Evolutionary conservation across 2,329 filamentous ascomycete genomes (phyloP).

Genomic region (Curvularia lunata): DNA sequence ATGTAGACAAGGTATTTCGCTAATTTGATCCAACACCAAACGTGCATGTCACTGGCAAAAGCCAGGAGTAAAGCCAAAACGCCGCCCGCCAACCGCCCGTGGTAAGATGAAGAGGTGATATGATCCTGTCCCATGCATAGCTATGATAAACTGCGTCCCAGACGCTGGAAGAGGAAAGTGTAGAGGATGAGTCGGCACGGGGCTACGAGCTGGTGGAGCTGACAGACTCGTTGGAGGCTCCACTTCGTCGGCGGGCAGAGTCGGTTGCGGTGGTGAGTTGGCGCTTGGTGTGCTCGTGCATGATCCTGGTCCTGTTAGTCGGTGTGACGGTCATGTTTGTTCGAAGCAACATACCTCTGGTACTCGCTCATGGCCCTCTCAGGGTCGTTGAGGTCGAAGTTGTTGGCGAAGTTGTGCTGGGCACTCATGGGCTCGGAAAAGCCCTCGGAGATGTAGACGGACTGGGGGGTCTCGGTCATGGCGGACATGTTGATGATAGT

Average conservation of each 20-base stretch:
- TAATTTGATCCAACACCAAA: slow-evolving; percentile 9
- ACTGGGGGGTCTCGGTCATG: slow-evolving; percentile 27
- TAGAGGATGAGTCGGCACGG: neutral
- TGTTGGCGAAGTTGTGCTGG: slow-evolving; percentile 53
- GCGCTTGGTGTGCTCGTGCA: slow-evolving; percentile 59
- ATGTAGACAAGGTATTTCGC: slow-evolving; percentile 9
- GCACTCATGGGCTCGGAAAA: slow-evolving; percentile 52
- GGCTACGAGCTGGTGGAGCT: slow-evolving; percentile 30
- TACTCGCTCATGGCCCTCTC: slow-evolving; percentile 51
- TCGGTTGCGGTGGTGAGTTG: slow-evolving; percentile 55
- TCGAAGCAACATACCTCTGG: slow-evolving; percentile 47
- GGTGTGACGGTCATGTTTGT: neutral
- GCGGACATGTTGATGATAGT: slow-evolving; percentile 26
- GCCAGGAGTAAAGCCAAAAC: slow-evolving; percentile 11
- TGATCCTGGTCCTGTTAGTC: slow-evolving; percentile 47
- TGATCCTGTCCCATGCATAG: slow-evolving; percentile 10
- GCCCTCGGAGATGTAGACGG: slow-evolving; percentile 49
- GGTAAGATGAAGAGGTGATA: neutral
- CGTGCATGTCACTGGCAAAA: slow-evolving; percentile 9
- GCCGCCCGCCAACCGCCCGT: slow-evolving; percentile 7
- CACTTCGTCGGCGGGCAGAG: slow-evolving; percentile 52
- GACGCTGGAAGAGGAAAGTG: slow-evolving; percentile 6
- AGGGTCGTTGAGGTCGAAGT: slow-evolving; percentile 52
- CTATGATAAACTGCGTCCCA: slow-evolving; percentile 9
- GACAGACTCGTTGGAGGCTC: slow-evolving; percentile 24